Evolutionary conservation across 2,329 filamentous ascomycete genomes (phyloP).

Genomic region (Penicillium concentricum): DNA sequence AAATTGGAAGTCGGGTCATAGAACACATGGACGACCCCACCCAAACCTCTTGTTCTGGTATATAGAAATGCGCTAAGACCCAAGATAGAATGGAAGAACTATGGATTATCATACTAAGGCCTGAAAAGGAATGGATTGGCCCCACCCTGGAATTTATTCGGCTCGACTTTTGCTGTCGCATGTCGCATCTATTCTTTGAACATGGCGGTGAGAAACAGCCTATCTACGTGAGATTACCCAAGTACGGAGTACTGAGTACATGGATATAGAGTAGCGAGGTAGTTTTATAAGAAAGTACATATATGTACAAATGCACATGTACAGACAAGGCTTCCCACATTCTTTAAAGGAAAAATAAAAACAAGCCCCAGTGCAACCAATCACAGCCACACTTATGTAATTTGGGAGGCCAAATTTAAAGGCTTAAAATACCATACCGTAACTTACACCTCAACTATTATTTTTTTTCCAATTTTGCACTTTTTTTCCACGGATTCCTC

Average conservation of each 20-base stretch:
- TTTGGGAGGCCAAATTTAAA: conserved; percentile 14
- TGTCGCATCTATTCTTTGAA: background rate
- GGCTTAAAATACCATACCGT: conserved; percentile 14
- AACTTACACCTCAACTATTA: background rate
- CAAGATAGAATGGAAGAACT: conserved; percentile 21
- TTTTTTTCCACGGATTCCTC: conserved; percentile 16
- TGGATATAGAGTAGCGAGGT: background rate
- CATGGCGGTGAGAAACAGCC: background rate
- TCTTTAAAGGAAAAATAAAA: conserved; percentile 5
- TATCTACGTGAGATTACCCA: background rate
- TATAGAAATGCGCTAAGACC: conserved; percentile 16
- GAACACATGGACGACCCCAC: conserved; percentile 23
- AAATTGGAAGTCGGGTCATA: conserved; percentile 14
- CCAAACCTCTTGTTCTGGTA: conserved; percentile 12
- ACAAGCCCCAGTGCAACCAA: conserved; percentile 19
- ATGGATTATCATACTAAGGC: conserved; percentile 10
- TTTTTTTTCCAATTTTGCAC: background rate
- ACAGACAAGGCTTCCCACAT: background rate
- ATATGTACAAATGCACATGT: no score
- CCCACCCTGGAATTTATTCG: conserved; percentile 7
- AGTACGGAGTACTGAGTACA: background rate
- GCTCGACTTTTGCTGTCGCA: conserved; percentile 7
- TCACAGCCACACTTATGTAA: conserved; percentile 18
- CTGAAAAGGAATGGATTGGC: conserved; percentile 9
- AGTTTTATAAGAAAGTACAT: no score